These are phyloP conservation scores for Fusarium bulbicola DNA, from an alignment of 2,329 filamentous ascomycete genomes.

Conservation along the genomic window DNA sequence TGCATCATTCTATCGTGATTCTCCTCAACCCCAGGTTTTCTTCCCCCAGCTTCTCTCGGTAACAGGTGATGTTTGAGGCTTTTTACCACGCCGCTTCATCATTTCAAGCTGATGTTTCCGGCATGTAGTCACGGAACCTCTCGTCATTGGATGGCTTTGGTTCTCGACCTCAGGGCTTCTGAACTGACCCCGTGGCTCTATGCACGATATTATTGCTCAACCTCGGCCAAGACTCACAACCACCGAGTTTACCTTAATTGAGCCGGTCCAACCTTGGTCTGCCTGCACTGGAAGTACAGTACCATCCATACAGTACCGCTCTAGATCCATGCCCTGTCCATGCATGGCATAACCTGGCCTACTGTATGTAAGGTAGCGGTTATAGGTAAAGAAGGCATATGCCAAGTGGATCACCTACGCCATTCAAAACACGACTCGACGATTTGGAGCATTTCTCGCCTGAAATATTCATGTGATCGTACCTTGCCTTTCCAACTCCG, in stretches of 20 bases:
- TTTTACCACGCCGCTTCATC: neutral
- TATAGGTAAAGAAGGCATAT: conserved; percentile 14
- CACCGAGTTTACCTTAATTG: neutral
- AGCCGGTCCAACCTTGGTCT: neutral
- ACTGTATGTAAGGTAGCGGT: conserved; percentile 8
- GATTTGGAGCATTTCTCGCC: neutral
- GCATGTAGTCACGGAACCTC: neutral
- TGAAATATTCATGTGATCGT: conserved; percentile 24
- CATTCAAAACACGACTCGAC: conserved; percentile 23
- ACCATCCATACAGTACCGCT: conserved; percentile 15
- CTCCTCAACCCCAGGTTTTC: conserved; percentile 21
- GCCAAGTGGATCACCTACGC: conserved; percentile 24
- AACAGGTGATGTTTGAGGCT: conserved; percentile 18
- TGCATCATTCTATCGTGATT: conserved; percentile 25
- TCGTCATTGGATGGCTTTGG: conserved; percentile 11
- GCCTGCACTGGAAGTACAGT: neutral
- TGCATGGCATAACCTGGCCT: conserved; percentile 16
- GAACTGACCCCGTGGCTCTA: conserved; percentile 26
- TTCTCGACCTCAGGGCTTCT: conserved; percentile 16
- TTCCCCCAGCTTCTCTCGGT: neutral
- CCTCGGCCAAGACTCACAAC: conserved; percentile 6
- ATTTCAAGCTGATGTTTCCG: conserved; percentile 10
- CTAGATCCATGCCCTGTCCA: conserved; percentile 16
- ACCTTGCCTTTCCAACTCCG: conserved; percentile 24
- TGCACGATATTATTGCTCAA: conserved; percentile 33